Percentiles rank a stretch among this genome's conserved stretches.
Evolutionary conservation across 2,329 filamentous ascomycete species (phyloP).

Genomic region (Myriangium duriaei): DNA sequence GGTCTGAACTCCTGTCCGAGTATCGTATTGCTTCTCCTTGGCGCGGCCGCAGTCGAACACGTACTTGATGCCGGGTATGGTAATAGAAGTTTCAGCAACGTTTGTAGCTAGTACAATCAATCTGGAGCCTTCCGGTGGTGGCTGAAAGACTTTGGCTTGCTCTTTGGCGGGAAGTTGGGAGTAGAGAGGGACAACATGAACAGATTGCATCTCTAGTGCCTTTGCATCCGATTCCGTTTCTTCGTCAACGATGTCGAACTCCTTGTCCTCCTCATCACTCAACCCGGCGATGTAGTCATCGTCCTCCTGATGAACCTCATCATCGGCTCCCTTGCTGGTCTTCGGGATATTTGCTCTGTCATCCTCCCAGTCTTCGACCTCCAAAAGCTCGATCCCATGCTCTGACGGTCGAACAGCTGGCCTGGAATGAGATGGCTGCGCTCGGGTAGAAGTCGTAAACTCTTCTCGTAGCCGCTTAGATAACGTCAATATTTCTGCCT

Average conservation of each 20-base stretch:
- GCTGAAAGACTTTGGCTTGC: constrained; percentile 81
- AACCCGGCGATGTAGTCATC: constrained; percentile 45
- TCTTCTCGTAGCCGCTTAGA: constrained; percentile 63
- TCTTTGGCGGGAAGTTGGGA: constrained; percentile 83
- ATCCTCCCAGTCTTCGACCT: constrained; percentile 74
- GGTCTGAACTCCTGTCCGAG: constrained; percentile 81
- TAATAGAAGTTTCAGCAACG: constrained; percentile 92
- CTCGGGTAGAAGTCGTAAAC: constrained; percentile 42
- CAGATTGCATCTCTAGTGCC: constrained; percentile 46
- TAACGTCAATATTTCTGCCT: constrained; percentile 80
- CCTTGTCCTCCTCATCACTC: constrained; percentile 48
- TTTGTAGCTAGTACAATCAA: constrained; percentile 89
- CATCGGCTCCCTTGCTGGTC: constrained; percentile 29
- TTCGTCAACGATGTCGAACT: constrained; percentile 16
- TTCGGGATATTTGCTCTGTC: constrained; percentile 21
- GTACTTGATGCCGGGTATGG: constrained; percentile 87
- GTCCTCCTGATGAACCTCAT: constrained; percentile 17
- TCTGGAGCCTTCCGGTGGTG: constrained; percentile 62
- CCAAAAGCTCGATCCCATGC: constrained; percentile 58
- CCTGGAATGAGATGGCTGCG: constrained; percentile 44
- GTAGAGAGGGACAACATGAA: constrained; percentile 88
- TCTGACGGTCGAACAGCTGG: no score
- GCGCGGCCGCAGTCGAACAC: constrained; percentile 90
- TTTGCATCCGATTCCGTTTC: constrained; percentile 37
- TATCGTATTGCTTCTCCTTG: constrained; percentile 84